Evolutionary conservation across 768 basidiomycete species (phyloP), one percentile per base, ranked within the genome.

Genomic region (Rhodotorula graminis): DNA sequence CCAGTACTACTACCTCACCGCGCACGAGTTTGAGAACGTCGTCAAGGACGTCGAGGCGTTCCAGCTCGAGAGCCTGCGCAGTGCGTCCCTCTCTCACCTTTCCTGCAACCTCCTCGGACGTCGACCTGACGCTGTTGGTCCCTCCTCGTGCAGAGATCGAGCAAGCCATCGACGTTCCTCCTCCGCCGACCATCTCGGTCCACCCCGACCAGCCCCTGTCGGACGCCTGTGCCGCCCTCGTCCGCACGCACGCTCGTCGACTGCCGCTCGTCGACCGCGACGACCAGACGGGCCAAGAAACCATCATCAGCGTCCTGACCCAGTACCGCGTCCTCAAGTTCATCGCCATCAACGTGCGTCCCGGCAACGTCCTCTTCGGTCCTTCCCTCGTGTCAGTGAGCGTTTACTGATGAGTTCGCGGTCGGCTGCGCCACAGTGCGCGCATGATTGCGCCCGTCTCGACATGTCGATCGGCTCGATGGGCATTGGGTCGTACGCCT

Each of bases 271-370:
- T 99, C 56, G 96, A 98, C 79, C 85, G 87, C 71, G 96, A 98
- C 80, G 86, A 90, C 2, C 92, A 93, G 80, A 97, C 95, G 7
- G 91, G 91, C 16, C 92, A 95, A 65, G 93, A 98, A 82, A 88
- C 97, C 56, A 92, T 99, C 78, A 88, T 98, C 33, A 93, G 91
- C 33, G 94, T 98, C 10, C 84, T 99, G 68, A 99, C 96, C 0
- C 96, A 98, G 81, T 99, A 99, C 79, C 88, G 96, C 49, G 89
- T 98, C 25, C 89, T 99, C 83, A 98, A 98, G 82, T 98, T 97
- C 81, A 94, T 99, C 71, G 88, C 96, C 47, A 94, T 95, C 79
- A 99, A 98, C 82, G 95, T 95, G 78, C 82, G 63, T 59, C 33
- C 31, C 50, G 18, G 46, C 10, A 14, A 47, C 18, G 52, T 3